Percentiles rank a stretch among this genome's conserved stretches.
Evolutionary conservation across 352 stramenopile species (phyloP).

Genomic region (Peronosclerospora sorghi): DNA sequence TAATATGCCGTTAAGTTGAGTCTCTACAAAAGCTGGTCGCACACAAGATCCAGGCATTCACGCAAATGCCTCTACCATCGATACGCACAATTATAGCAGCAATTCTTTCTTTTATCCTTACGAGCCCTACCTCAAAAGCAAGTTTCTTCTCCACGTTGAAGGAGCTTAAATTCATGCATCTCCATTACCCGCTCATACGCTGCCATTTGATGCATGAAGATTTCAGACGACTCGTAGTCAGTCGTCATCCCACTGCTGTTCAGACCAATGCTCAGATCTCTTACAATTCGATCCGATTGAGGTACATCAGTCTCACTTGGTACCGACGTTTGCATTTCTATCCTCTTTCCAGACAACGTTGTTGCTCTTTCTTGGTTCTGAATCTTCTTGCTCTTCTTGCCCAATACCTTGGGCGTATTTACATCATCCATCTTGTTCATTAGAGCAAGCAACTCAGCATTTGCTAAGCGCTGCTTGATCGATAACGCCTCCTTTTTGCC

Average conservation of each 20-base stretch:
- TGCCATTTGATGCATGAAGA: constrained; percentile 8
- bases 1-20: no score
- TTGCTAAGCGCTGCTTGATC: constrained; percentile 33
- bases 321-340: constrained; percentile 38
- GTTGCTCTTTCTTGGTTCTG: no score
- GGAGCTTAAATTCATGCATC: no score
- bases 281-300: constrained; percentile 11
- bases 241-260: constrained; percentile 25
- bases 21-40: no score
- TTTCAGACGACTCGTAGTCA: constrained; percentile 23
- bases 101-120: no score
- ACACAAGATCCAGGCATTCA: no score
- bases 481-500: constrained; percentile 22
- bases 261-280: constrained; percentile 25
- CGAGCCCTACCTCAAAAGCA: no score
- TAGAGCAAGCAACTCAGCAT: constrained; percentile 32
- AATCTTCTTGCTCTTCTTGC: no score
- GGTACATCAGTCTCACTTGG: constrained; percentile 4
- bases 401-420: constrained; percentile 47
- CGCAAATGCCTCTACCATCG: no score
- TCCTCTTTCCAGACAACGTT: constrained; percentile 26
- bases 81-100: no score
- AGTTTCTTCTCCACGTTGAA: no score
- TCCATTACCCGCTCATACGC: no score
- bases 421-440: constrained; percentile 52